Conservation (phyloP, 2,329 filamentous ascomycete genomes). For the Pseudocercospora vitis region DNA sequence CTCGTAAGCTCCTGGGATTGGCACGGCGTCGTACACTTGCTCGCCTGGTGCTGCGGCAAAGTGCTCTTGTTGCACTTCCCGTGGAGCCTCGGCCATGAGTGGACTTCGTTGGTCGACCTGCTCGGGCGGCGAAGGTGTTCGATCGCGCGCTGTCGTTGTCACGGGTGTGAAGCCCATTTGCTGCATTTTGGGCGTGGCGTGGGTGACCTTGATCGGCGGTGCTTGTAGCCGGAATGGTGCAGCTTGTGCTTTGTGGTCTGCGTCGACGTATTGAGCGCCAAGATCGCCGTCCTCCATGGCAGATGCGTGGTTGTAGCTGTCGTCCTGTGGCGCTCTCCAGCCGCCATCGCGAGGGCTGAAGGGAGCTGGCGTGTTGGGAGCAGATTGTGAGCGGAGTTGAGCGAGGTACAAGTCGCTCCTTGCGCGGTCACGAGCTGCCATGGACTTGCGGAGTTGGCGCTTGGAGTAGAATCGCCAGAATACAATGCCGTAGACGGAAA, state of each 20-base stretch:
- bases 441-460: conserved; percentile 90
- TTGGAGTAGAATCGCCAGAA: conserved; percentile 99
- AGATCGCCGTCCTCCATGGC: conserved; percentile 42
- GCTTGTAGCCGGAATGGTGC: conserved; percentile 81
- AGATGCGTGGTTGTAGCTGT: conserved; percentile 42
- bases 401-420: conserved; percentile 92
- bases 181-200: conserved; percentile 69
- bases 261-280: conserved; percentile 60
- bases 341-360: conserved; percentile 62
- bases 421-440: conserved; percentile 92
- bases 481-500: conserved; percentile 87
- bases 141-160: conserved; percentile 22
- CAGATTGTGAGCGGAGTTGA: conserved; percentile 68
- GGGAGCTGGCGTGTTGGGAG: conserved; percentile 53
- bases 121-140: conserved; percentile 31
- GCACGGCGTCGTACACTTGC: conserved; percentile 78
- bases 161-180: conserved; percentile 63
- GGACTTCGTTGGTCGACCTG: conserved; percentile 41
- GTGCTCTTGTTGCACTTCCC: conserved; percentile 60
- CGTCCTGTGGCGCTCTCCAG: conserved; percentile 46
- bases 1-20: conserved; percentile 80
- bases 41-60: conserved; percentile 74
- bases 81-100: conserved; percentile 40
- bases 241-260: conserved; percentile 45
- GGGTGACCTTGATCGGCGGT: conserved; percentile 68